A percentile compares a stretch with the other conserved stretches of the same genome.
Evolutionary conservation across 2,329 filamentous ascomycete genomes (phyloP).

Genomic region (Scedosporium apiospermum): DNA sequence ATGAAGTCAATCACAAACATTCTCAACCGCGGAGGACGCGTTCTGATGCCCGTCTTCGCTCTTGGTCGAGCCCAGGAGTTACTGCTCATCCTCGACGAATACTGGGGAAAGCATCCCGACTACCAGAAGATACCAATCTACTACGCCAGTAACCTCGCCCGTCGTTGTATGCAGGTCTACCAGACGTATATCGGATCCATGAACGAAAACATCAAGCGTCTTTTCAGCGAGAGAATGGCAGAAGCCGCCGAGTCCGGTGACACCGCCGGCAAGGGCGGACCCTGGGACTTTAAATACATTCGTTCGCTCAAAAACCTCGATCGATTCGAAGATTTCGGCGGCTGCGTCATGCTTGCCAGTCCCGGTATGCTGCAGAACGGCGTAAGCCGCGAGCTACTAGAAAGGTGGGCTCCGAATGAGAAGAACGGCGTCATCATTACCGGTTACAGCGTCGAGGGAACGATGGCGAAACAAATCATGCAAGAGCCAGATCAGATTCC

Average conservation of each 20-base stretch:
- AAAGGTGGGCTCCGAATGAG: constrained; percentile 91
- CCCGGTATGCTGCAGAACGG: constrained; percentile 98
- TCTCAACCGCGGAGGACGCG: constrained; percentile 82
- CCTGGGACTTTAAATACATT: constrained; percentile 96
- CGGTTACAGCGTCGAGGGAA: constrained; percentile 95
- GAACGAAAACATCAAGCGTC: constrained; percentile 97
- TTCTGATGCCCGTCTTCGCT: constrained; percentile 91
- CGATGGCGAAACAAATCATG: constrained; percentile 94
- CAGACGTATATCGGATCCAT: constrained; percentile 97
- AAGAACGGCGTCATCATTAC: constrained; percentile 99
- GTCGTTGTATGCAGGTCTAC: constrained; percentile 98
- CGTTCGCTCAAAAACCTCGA: constrained; percentile 87
- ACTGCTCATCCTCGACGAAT: constrained; percentile 89
- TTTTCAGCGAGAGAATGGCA: constrained; percentile 88
- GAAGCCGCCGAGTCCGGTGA: constrained; percentile 78
- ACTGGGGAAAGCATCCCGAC: constrained; percentile 84
- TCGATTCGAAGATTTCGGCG: constrained; percentile 89
- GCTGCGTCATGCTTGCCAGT: constrained; percentile 93
- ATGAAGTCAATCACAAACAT: constrained; percentile 94
- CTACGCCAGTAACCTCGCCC: constrained; percentile 88
- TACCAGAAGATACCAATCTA: constrained; percentile 91
- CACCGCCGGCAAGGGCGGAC: constrained; percentile 65
- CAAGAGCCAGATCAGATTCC: constrained; percentile 92
- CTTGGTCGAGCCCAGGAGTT: constrained; percentile 90
- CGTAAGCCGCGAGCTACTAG: constrained; percentile 82